Evolutionary conservation across 1,284 basidiomycete species (phyloP).

Genomic region (Garcileccinum viscosum): DNA sequence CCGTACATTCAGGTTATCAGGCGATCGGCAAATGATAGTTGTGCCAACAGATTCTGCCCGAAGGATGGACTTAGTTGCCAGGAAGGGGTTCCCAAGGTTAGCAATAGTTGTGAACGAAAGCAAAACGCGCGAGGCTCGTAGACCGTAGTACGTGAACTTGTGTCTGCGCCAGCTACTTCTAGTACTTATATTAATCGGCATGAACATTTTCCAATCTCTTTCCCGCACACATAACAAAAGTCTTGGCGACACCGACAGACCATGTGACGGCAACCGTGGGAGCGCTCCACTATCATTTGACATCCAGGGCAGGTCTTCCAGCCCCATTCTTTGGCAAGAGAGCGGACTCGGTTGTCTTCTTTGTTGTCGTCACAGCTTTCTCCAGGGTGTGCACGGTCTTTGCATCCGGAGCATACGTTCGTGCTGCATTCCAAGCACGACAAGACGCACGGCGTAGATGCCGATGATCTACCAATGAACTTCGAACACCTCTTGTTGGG

Average conservation of each 20-base stretch:
- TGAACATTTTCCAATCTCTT: constrained; percentile 42
- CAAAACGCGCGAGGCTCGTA: background rate
- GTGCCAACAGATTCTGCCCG: background rate
- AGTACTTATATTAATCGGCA: constrained; percentile 8
- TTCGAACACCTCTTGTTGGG: constrained; percentile 42
- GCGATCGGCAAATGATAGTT: background rate
- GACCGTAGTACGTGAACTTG: constrained; percentile 1
- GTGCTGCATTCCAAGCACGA: constrained; percentile 36
- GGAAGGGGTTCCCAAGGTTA: no score
- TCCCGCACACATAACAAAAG: constrained; percentile 50
- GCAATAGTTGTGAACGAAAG: background rate
- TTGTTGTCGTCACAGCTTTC: constrained; percentile 28
- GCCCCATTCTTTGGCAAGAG: constrained; percentile 39
- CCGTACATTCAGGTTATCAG: background rate
- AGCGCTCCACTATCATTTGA: constrained; percentile 47
- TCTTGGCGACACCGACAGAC: constrained; percentile 45
- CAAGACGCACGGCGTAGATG: constrained; percentile 15
- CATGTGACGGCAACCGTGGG: constrained; percentile 47
- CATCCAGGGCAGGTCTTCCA: constrained; percentile 53
- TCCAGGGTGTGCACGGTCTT: constrained; percentile 22
- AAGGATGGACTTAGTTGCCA: background rate
- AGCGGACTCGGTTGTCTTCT: constrained; percentile 34
- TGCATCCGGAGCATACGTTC: constrained; percentile 42
- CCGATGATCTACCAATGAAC: constrained; percentile 44
- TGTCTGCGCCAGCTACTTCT: background rate